Base-by-base conservation (phyloP, 2,329 filamentous ascomycete genomes). In the Leptographium procerum region DNA sequence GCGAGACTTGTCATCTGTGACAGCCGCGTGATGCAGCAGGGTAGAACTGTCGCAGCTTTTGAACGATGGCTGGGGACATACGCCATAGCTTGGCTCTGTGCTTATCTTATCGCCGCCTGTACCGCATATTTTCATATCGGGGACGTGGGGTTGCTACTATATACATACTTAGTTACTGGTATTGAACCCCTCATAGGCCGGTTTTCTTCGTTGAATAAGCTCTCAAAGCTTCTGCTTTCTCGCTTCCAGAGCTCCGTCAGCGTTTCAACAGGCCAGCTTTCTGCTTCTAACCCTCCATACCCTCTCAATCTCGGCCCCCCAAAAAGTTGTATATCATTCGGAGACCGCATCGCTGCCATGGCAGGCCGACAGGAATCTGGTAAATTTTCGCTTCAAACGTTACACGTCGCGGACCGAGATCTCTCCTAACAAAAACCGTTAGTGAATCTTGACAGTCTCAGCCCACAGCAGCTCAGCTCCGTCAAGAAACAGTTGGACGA, bases 401-500 rank as follows among this genome's bases (percentile, higher is more conserved):
- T 11, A 43, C 14, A 5, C 16, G 40, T 40, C 40, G 40, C 19
- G 24, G 29, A n/a, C 14, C 14, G 34, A 14, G n/a, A 11, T 7
- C 24, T 13, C 45, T 34, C 11, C 36, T 57, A 29, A 57, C 55
- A 48, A 26, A n/a, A 14, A 52, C 13, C 5, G 29, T 7, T 64
- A 83, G 81, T 84, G 64, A 81, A 80, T 65, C 77, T 99, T 67
- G 84, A 86, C 66, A 84, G 82, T 61, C 86, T 99, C 67, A 88
- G 87, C 66, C 79, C 86, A 29, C 88, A 89, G 64, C 92, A 96
- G 74, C 87, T 99, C 65, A 86, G 84, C 65, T 85, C 90, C 66
- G 86, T 99, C 65, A 96, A 99, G 79, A 91, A 94, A 72, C 92
- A 96, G 72, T 86, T 99, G 64, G 92, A 96, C 71, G 87, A 94